Percentiles rank a stretch among this genome's conserved stretches.
Conservation (phyloP, 805 yeast species). For the Pichia cephalocereana region DNA sequence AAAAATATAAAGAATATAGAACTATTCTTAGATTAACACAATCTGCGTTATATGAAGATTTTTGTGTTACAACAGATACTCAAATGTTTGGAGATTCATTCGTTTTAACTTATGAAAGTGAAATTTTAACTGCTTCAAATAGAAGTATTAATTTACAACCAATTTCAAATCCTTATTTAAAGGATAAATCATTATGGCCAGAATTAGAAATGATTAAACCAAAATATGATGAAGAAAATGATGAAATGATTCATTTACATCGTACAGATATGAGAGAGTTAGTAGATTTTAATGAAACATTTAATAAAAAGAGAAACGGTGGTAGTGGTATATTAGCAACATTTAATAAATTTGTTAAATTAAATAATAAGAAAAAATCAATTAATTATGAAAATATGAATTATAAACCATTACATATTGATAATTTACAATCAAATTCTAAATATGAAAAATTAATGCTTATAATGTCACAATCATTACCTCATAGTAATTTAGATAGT, state of each 20-base stretch:
- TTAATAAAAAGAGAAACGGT: neutral
- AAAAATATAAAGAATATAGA: conserved; percentile 64
- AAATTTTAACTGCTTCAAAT: conserved; percentile 66
- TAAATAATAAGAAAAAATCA: conserved; percentile 11
- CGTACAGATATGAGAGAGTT: conserved; percentile 30
- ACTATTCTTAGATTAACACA: conserved; percentile 76
- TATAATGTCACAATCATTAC: conserved; percentile 42
- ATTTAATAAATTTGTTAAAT: neutral
- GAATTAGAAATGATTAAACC: conserved; percentile 33
- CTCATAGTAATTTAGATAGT: conserved; percentile 28
- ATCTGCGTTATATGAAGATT: conserved; percentile 72
- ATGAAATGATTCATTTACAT: conserved; percentile 28
- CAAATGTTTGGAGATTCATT: conserved; percentile 71
- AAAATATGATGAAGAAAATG: conserved; percentile 23
- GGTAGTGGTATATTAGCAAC: neutral
- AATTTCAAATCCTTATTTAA: conserved; percentile 57
- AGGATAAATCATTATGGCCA: conserved; percentile 41
- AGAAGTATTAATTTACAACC: conserved; percentile 70
- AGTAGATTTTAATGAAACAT: neutral
- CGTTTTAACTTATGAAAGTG: conserved; percentile 81
- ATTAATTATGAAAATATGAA: conserved; percentile 19
- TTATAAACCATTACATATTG: conserved; percentile 47
- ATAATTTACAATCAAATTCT: conserved; percentile 62
- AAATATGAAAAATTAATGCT: conserved; percentile 91
- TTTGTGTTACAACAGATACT: conserved; percentile 73